Evolutionary conservation across 2,329 filamentous ascomycete genomes (phyloP).

Genomic region (Akanthomyces dipterigenus): DNA sequence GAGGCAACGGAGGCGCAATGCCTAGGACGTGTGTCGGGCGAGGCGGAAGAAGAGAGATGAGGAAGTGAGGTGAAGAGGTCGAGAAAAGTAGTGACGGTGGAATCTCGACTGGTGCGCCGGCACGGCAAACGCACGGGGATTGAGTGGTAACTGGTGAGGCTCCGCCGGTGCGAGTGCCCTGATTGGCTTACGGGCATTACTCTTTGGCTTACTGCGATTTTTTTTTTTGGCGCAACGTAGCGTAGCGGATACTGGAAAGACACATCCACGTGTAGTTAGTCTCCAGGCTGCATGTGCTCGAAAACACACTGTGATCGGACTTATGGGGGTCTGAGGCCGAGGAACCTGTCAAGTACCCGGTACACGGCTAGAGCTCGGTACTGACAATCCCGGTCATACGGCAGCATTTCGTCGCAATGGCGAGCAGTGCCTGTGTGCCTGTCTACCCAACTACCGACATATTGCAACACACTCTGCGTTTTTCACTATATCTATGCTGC

Average conservation of each 20-base stretch:
- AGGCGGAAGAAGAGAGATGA: background rate
- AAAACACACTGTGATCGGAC: background rate
- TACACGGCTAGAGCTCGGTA: slow-evolving; percentile 4
- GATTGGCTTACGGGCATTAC: slow-evolving; percentile 4
- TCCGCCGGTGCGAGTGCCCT: slow-evolving; percentile 3
- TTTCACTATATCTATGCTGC: background rate
- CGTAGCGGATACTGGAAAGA: slow-evolving; percentile 5
- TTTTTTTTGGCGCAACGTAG: slow-evolving; percentile 9
- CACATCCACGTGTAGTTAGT: background rate
- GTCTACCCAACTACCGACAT: too few species aligned
- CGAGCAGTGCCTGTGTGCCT: background rate
- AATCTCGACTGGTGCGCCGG: slow-evolving; percentile 1
- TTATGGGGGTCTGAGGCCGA: background rate
- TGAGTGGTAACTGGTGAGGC: slow-evolving; percentile 1
- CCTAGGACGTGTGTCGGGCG: slow-evolving; percentile 9
- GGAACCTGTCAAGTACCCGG: background rate
- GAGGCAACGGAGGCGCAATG: slow-evolving; percentile 15
- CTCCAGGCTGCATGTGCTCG: background rate
- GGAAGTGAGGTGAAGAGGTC: slow-evolving; percentile 8
- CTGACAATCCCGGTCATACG: slow-evolving; percentile 4
- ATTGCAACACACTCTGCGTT: background rate
- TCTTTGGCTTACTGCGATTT: background rate
- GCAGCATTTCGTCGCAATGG: background rate
- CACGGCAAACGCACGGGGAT: slow-evolving; percentile 9
- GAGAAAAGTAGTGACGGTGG: slow-evolving; percentile 11